A percentile compares a stretch with the other conserved stretches of the same genome.
Evolutionary conservation across 257 asterid species (phyloP).

Genomic region (Capsicum chinense): DNA sequence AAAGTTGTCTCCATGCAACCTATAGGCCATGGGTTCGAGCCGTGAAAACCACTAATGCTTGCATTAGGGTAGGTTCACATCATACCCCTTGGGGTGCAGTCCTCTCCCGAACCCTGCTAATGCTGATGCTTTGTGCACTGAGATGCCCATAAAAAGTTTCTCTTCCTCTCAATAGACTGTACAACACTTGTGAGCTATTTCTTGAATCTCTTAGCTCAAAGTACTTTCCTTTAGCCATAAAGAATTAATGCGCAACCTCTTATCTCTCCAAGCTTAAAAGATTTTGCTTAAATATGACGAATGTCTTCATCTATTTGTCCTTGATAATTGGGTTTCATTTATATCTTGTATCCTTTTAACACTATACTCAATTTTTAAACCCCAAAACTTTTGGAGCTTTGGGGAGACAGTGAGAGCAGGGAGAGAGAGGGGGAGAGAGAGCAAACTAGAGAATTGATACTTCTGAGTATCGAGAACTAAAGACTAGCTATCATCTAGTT

Average conservation of each 20-base stretch:
- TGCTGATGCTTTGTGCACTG: background rate
- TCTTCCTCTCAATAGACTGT: background rate
- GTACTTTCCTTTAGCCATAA: background rate
- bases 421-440: background rate
- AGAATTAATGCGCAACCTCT: constrained; percentile 4
- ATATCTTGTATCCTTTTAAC: background rate
- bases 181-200: background rate
- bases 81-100: background rate
- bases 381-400: background rate
- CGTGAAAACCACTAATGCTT: background rate
- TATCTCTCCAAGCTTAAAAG: background rate
- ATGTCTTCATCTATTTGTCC: background rate
- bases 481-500: background rate
- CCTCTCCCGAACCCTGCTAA: background rate
- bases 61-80: too few species aligned
- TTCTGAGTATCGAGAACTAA: background rate
- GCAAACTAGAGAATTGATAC: background rate
- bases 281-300: background rate
- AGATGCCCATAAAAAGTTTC: background rate
- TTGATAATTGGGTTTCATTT: background rate
- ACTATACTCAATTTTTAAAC: background rate
- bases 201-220: background rate
- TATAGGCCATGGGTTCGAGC: background rate
- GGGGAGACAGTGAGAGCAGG: background rate
- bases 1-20: background rate